Evolutionary conservation across 306 rosid species (phyloP).

Genomic region (Hylodesmum podocarpum): DNA sequence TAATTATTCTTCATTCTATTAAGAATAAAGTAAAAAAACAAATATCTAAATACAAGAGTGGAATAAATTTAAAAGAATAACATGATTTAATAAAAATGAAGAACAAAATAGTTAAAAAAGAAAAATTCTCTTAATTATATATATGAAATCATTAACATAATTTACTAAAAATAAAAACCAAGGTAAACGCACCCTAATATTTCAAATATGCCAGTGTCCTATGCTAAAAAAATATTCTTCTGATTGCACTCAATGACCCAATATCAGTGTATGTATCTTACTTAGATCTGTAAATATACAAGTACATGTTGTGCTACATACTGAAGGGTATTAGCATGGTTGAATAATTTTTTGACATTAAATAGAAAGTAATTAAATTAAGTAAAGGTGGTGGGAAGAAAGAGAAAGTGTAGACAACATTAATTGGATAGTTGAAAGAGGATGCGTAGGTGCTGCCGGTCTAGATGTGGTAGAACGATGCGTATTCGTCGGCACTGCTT

Average conservation of each 20-base stretch:
- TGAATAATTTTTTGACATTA: no score
- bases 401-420: slow-evolving; percentile 1
- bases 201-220: not conserved
- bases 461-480: slow-evolving; percentile 35
- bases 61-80: no score
- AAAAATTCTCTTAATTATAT: no score
- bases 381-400: not conserved
- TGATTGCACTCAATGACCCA: not conserved
- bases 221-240: no score
- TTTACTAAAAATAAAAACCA: no score
- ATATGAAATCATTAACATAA: no score
- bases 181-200: no score
- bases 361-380: not conserved
- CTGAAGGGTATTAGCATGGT: not conserved
- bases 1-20: no score
- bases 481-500: slow-evolving; percentile 47
- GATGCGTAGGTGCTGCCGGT: slow-evolving; percentile 35
- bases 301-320: not conserved
- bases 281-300: not conserved
- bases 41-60: no score
- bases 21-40: no score
- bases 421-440: slow-evolving; percentile 36
- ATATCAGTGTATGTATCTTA: not conserved
- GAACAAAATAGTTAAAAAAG: no score
- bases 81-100: no score